A percentile compares a stretch with the other conserved stretches of the same genome.
These are phyloP conservation scores for Candida freyschussii DNA, from an alignment of 1,139 yeast species.

Conservation along the genomic window DNA sequence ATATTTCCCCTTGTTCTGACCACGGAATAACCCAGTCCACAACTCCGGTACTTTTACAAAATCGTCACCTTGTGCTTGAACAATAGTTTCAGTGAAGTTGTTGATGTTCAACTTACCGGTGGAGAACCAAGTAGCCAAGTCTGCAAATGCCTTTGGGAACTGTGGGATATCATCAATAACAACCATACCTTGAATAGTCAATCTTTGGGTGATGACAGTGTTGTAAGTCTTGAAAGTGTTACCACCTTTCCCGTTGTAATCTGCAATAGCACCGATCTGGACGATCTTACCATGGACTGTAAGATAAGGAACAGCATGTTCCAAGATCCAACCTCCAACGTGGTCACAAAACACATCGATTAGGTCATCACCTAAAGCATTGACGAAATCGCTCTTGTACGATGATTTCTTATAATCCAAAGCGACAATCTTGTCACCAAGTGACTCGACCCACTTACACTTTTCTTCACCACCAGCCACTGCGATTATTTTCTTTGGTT, in stretches of 20 bases:
- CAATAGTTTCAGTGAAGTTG: slow-evolving; percentile 29
- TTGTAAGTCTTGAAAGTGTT: slow-evolving; percentile 18
- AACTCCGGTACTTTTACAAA: slow-evolving; percentile 38
- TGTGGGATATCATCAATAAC: slow-evolving; percentile 16
- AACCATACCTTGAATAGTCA: slow-evolving; percentile 19
- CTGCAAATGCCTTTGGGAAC: slow-evolving; percentile 7
- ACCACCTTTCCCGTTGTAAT: slow-evolving; percentile 43
- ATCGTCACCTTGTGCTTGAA: slow-evolving; percentile 33
- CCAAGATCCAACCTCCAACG: slow-evolving; percentile 60
- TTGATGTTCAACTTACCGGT: slow-evolving; percentile 36
- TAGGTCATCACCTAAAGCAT: slow-evolving; percentile 41
- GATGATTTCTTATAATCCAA: slow-evolving; percentile 50
- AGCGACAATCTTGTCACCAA: slow-evolving; percentile 51
- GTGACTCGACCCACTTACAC: slow-evolving; percentile 45
- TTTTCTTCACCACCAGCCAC: slow-evolving; percentile 60
- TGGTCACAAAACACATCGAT: slow-evolving; percentile 51
- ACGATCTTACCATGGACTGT: slow-evolving; percentile 43
- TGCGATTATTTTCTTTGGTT: slow-evolving; percentile 55
- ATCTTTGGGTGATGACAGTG: slow-evolving; percentile 15
- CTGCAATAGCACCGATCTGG: slow-evolving; percentile 61
- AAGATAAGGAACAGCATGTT: slow-evolving; percentile 38
- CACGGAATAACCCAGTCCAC: slow-evolving; percentile 42
- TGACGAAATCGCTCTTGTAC: slow-evolving; percentile 38
- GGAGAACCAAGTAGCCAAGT: slow-evolving; percentile 29
- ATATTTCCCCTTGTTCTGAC: slow-evolving; percentile 31